Percentiles rank a stretch among this genome's conserved stretches.
Conservation (phyloP, 768 basidiomycete species). For the Lentinula raphanica region DNA sequence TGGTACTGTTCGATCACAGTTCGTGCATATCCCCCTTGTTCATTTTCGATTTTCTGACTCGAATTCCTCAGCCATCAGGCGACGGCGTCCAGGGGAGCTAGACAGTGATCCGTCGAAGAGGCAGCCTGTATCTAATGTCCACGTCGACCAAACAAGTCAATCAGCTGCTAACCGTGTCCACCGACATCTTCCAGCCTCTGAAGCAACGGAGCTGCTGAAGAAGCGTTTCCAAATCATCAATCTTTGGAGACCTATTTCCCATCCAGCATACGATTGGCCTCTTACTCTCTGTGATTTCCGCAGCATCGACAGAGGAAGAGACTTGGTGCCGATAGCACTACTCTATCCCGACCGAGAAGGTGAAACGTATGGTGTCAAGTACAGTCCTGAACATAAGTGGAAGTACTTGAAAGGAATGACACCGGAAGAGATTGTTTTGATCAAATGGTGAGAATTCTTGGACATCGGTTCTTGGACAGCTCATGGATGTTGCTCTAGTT, state of each 20-base stretch:
- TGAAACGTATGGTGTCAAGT: slow-evolving; percentile 43
- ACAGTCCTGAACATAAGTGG: slow-evolving; percentile 46
- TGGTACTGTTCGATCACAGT: slow-evolving; percentile 43
- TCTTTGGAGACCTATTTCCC: slow-evolving; percentile 52
- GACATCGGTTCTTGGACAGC: not conserved
- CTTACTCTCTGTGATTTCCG: slow-evolving; percentile 48
- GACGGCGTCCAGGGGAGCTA: slow-evolving; percentile 15
- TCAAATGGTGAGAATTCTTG: slow-evolving; percentile 43
- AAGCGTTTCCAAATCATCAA: slow-evolving; percentile 56
- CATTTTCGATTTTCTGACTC: not conserved
- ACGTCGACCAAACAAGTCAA: slow-evolving; percentile 48
- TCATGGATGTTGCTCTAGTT: slow-evolving; percentile 2
- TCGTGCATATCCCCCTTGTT: slow-evolving; percentile 10
- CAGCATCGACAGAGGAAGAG: slow-evolving; percentile 34
- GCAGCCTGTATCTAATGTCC: slow-evolving; percentile 25
- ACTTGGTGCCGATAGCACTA: slow-evolving; percentile 40
- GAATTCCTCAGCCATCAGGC: slow-evolving; percentile 17
- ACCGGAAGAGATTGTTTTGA: slow-evolving; percentile 44
- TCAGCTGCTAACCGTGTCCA: slow-evolving; percentile 43
- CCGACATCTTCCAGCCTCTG: slow-evolving; percentile 42
- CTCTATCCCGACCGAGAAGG: slow-evolving; percentile 47
- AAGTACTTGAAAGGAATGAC: slow-evolving; percentile 43
- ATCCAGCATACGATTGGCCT: slow-evolving; percentile 46
- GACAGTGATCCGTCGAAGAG: slow-evolving; percentile 16
- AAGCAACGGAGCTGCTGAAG: slow-evolving; percentile 37